These are phyloP conservation scores for Basidiobolus meristosporus DNA, from an alignment of 371 early-diverging fungal genomes.

Conservation along the genomic window DNA sequence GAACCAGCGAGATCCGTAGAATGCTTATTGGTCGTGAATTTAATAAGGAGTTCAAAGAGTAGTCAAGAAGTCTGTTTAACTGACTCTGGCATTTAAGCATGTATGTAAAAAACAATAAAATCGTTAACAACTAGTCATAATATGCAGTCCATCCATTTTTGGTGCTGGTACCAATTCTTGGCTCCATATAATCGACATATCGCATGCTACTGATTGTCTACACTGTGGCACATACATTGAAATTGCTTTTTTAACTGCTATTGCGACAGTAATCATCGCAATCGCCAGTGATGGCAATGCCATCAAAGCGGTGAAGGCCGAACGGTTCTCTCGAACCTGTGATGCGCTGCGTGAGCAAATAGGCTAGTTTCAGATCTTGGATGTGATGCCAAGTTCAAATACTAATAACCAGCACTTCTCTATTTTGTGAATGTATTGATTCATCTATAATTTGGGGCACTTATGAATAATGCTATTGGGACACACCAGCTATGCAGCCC, in stretches of 20 bases:
- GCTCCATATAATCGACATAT: no score
- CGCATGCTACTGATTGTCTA: no score
- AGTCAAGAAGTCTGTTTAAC: no score
- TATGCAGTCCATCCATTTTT: constrained; percentile 49
- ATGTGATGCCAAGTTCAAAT: constrained; percentile 50
- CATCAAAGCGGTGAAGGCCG: constrained; percentile 26
- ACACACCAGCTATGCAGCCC: constrained; percentile 50
- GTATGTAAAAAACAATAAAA: no score
- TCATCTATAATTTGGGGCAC: constrained; percentile 39
- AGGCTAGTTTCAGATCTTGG: constrained; percentile 56
- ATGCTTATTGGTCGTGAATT: constrained; percentile 81
- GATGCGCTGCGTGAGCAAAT: constrained; percentile 46
- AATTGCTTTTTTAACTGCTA: constrained; percentile 34
- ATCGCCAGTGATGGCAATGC: constrained; percentile 5
- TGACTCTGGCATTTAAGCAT: no score
- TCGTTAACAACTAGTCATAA: constrained; percentile 22
- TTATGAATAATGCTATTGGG: no score
- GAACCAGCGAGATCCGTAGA: constrained; percentile 93
- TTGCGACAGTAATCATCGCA: constrained; percentile 12
- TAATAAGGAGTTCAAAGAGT: constrained; percentile 26
- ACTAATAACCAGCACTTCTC: constrained; percentile 1
- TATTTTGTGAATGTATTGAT: constrained; percentile 9
- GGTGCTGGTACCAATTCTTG: no score
- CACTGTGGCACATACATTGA: constrained; percentile 39
- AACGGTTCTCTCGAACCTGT: constrained; percentile 24